Evolutionary conservation across 2,329 filamentous ascomycete species (phyloP).

Genomic region (Venturia carpophila): DNA sequence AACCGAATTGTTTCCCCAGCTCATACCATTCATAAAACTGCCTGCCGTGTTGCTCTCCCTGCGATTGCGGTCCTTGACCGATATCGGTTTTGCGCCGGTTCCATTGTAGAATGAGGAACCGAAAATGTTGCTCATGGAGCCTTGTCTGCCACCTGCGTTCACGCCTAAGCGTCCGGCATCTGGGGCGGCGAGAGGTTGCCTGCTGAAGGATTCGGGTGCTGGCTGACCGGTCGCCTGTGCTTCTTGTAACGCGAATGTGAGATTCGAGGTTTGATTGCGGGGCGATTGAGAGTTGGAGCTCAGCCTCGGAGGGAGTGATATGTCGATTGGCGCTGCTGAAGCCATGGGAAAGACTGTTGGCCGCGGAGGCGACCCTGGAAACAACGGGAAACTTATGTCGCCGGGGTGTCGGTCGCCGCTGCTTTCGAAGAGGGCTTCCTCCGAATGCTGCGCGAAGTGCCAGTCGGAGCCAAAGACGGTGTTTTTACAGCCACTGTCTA

Average conservation of each 20-base stretch:
- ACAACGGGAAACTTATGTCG: constrained; percentile 28
- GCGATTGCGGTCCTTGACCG: constrained; percentile 48
- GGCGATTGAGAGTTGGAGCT: constrained; percentile 47
- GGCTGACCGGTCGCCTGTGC: constrained; percentile 29
- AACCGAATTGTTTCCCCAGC: constrained; percentile 93
- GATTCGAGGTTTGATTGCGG: constrained; percentile 54
- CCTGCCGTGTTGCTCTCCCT: constrained; percentile 53
- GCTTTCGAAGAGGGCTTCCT: constrained; percentile 35
- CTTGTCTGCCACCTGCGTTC: constrained; percentile 41
- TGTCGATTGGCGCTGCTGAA: constrained; percentile 46
- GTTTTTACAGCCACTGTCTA: constrained; percentile 16
- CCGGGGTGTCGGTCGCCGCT: constrained; percentile 23
- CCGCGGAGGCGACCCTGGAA: constrained; percentile 28
- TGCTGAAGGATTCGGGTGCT: constrained; percentile 21
- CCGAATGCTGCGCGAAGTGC: constrained; percentile 24
- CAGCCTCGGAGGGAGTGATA: constrained; percentile 45
- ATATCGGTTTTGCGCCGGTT: constrained; percentile 52
- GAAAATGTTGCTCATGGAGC: constrained; percentile 45
- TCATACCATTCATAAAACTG: constrained; percentile 70
- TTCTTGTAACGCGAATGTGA: constrained; percentile 53
- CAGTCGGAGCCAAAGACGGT: constrained; percentile 17
- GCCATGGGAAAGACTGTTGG: constrained; percentile 8
- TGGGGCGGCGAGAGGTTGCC: constrained; percentile 24
- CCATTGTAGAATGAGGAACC: constrained; percentile 45
- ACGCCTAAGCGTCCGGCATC: constrained; percentile 28